phyloP scores from a whole-genome alignment of 257 asterid species.

The Schizonepeta tenuifolia region DNA sequence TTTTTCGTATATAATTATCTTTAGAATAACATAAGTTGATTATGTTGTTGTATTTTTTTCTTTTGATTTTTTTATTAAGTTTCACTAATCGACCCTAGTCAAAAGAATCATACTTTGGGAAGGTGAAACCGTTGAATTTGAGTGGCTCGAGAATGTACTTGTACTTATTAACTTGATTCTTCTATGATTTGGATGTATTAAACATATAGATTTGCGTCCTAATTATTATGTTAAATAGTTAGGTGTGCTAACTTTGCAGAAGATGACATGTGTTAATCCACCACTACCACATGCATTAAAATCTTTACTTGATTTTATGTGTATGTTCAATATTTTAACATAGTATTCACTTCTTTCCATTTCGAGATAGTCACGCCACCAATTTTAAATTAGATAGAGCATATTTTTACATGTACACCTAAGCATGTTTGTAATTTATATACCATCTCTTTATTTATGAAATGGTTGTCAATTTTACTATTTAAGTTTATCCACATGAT shows the following conservation, averaged over 20 bases:
- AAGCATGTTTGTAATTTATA: no score
- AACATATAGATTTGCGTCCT: neutral
- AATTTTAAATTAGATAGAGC: no score
- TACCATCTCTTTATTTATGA: no score
- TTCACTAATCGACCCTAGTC: constrained; percentile 5
- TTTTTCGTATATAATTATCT: no score
- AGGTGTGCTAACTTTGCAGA: neutral
- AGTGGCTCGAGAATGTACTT: constrained; percentile 38
- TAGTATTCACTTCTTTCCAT: no score
- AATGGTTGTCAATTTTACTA: no score
- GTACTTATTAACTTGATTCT: constrained; percentile 30
- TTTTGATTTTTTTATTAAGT: neutral
- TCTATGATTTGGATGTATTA: constrained; percentile 33
- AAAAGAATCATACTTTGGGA: constrained; percentile 27
- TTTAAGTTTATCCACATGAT: no score
- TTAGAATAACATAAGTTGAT: neutral
- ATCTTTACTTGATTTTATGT: neutral
- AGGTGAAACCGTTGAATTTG: constrained; percentile 13
- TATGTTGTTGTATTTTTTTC: neutral
- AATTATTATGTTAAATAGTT: neutral
- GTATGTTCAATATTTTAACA: no score
- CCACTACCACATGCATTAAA: neutral
- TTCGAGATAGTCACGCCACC: no score
- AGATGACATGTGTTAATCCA: constrained; percentile 3
- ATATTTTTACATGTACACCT: no score